phyloP scores from a whole-genome alignment of 164 flowering plant species.

The Chimonanthus praecox region DNA sequence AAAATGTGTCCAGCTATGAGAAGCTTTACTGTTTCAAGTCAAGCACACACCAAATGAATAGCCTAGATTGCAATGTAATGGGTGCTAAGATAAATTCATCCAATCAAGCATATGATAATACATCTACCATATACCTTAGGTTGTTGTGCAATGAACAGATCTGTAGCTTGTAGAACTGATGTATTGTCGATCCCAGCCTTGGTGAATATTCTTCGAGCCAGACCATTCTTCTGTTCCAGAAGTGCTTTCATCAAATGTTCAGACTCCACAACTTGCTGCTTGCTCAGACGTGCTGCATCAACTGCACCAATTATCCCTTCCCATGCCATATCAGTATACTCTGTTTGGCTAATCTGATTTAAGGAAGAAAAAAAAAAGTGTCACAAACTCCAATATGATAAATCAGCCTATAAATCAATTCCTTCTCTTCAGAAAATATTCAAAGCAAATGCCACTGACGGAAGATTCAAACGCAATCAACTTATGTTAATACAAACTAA shows the following conservation, averaged over 20 bases:
- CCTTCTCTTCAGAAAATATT: neutral
- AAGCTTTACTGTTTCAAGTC: no score
- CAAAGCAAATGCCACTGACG: neutral
- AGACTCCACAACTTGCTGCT: slow-evolving; percentile 82
- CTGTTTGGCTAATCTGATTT: slow-evolving; percentile 42
- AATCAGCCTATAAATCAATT: neutral
- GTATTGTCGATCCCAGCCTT: slow-evolving; percentile 88
- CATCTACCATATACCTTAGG: slow-evolving; percentile 51
- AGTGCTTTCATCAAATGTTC: slow-evolving; percentile 97
- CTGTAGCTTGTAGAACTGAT: slow-evolving; percentile 72
- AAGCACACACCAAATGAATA: no score
- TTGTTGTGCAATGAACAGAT: slow-evolving; percentile 69
- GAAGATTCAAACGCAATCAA: neutral
- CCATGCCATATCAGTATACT: slow-evolving; percentile 95
- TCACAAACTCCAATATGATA: neutral
- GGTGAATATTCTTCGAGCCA: slow-evolving; percentile 83
- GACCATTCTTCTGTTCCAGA: slow-evolving; percentile 91
- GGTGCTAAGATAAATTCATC: neutral
- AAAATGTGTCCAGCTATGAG: no score
- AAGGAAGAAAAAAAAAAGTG: neutral
- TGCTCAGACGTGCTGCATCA: slow-evolving; percentile 64
- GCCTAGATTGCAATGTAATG: no score
- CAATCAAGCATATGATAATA: neutral
- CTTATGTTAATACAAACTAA: no score
- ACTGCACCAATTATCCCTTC: slow-evolving; percentile 84